These are phyloP conservation scores for Flaveria bidentis DNA, from an alignment of 129 eudicot species.

Conservation along the genomic window DNA sequence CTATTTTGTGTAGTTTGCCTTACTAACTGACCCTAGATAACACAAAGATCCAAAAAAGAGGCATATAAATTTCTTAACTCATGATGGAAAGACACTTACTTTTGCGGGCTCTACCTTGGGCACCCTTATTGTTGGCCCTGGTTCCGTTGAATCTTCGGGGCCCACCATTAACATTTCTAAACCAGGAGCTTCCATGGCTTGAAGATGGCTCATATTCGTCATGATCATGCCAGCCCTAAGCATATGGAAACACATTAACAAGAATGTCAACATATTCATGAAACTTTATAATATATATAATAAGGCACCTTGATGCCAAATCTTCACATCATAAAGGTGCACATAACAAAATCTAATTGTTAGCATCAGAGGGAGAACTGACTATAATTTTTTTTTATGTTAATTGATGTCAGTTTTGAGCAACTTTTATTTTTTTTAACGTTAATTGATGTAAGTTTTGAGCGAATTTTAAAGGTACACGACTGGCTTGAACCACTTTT, in stretches of 20 bases:
- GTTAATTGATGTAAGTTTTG: neutral
- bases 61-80: neutral
- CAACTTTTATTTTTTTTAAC: neutral
- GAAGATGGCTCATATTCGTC: slow-evolving; percentile 57
- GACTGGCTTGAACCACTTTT: neutral
- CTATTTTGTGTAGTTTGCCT: neutral
- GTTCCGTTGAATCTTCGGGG: slow-evolving; percentile 40
- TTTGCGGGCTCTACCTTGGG: slow-evolving; percentile 34
- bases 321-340: neutral
- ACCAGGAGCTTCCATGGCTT: slow-evolving; percentile 58
- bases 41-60: neutral
- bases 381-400: neutral
- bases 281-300: slow-evolving; percentile 14
- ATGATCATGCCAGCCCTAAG: slow-evolving; percentile 51
- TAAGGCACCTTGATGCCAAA: neutral
- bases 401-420: neutral
- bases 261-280: slow-evolving; percentile 12
- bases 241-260: slow-evolving; percentile 3
- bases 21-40: neutral
- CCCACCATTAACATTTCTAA: slow-evolving; percentile 38
- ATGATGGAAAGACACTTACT: slow-evolving; percentile 45
- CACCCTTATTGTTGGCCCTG: slow-evolving; percentile 35
- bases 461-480: neutral
- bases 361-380: neutral
- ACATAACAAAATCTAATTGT: neutral